phyloP scores from a whole-genome alignment of 345 rosid genomes.

The Clausena lansium region DNA sequence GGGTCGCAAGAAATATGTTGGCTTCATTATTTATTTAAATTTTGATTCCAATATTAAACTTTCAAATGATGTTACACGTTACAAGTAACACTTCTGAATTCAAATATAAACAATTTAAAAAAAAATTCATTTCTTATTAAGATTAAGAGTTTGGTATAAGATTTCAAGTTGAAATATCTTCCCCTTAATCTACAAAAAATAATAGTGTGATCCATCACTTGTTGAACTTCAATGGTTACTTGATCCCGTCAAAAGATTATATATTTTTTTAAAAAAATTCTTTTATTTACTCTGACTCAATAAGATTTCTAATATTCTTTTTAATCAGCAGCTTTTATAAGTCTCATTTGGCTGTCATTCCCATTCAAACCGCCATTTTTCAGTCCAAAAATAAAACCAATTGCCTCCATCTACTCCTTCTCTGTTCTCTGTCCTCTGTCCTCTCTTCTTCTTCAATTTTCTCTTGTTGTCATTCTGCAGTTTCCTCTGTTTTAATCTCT shows the following conservation, averaged over 20 bases:
- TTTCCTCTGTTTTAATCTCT: not conserved
- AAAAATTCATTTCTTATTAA: not conserved
- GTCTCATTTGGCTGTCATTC: constrained; percentile 32
- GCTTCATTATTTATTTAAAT: too few relatives aligned
- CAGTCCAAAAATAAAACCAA: constrained; percentile 23
- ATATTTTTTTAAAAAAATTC: constrained; percentile 2
- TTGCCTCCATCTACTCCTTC: constrained; percentile 14
- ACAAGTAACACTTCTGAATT: not conserved
- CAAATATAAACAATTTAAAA: not conserved
- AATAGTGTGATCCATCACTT: not conserved
- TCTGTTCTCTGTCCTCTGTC: not conserved
- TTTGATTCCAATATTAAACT: too few relatives aligned
- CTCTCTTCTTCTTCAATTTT: constrained; percentile 15
- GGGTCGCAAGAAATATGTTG: too few relatives aligned
- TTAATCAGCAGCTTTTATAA: not conserved
- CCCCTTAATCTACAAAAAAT: not conserved
- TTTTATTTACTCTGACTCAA: constrained; percentile 31
- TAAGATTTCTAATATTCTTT: not conserved
- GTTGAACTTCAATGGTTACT: constrained; percentile 12
- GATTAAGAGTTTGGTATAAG: not conserved
- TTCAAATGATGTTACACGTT: too few relatives aligned
- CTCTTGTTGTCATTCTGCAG: not conserved
- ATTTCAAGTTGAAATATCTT: not conserved
- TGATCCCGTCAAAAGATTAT: constrained; percentile 12
- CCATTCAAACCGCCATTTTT: constrained; percentile 30